Evolutionary conservation across 2,329 filamentous ascomycete genomes (phyloP).

Genomic region (Canariomyces notabilis): DNA sequence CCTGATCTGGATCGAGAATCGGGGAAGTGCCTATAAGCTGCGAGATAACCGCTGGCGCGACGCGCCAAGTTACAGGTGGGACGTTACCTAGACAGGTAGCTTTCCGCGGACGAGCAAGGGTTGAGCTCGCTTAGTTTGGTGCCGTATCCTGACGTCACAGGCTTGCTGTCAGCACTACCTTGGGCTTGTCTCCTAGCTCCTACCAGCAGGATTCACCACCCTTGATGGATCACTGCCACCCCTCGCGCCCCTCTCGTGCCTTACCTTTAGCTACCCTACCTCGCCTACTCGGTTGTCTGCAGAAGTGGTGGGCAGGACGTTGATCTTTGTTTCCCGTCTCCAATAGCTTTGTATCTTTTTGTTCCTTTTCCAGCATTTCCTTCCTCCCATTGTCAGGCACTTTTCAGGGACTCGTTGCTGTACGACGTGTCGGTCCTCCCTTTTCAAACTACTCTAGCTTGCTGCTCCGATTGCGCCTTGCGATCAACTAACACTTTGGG

Average conservation of each 20-base stretch:
- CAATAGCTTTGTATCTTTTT: neutral
- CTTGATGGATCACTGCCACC: constrained; percentile 4
- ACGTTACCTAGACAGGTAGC: neutral
- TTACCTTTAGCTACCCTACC: constrained; percentile 2
- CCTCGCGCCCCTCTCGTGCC: neutral
- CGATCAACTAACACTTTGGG: neutral
- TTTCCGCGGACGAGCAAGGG: constrained; percentile 4
- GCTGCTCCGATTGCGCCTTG: neutral
- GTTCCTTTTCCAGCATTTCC: neutral
- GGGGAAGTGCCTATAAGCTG: neutral
- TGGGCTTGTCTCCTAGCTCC: constrained; percentile 1
- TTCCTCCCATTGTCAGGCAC: neutral
- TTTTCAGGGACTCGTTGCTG: neutral
- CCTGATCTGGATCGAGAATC: neutral
- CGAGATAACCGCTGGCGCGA: neutral
- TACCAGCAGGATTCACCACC: constrained; percentile 5
- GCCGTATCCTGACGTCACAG: constrained; percentile 14
- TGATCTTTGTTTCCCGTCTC: constrained; percentile 1
- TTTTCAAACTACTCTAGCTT: neutral
- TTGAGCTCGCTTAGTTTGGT: no score
- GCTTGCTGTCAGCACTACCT: constrained; percentile 6
- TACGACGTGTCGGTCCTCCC: no score
- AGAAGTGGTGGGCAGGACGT: neutral
- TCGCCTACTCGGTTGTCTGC: no score
- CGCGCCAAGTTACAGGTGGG: no score